Conservation (phyloP, 768 basidiomycete species). For the Trametes punicea region DNA sequence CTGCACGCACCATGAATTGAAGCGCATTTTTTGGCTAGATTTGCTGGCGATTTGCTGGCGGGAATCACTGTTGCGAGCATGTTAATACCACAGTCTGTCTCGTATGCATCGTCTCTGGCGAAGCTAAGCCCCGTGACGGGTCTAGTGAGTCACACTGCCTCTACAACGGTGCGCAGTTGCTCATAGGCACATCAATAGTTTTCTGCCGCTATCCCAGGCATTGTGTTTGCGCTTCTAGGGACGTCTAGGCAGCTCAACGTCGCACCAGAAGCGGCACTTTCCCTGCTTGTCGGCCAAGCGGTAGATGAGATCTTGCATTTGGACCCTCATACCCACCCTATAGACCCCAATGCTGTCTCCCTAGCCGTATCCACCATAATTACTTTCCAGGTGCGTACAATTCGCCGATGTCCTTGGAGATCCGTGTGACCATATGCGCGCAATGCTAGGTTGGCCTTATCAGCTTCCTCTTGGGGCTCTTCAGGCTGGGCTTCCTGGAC, state of each 20-base stretch:
- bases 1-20: not conserved
- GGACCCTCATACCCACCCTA: slow-evolving; percentile 29
- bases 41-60: slow-evolving; percentile 73
- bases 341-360: slow-evolving; percentile 50
- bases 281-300: slow-evolving; percentile 84
- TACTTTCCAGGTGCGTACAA: slow-evolving; percentile 67
- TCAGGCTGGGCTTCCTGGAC: slow-evolving; percentile 89
- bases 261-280: slow-evolving; percentile 86
- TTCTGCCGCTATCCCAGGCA: slow-evolving; percentile 80
- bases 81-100: slow-evolving; percentile 85
- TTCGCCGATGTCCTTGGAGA: not conserved
- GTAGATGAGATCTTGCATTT: slow-evolving; percentile 59
- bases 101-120: slow-evolving; percentile 87
- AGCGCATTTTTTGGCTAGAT: slow-evolving; percentile 30
- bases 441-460: slow-evolving; percentile 69
- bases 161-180: not conserved
- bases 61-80: slow-evolving; percentile 84
- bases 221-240: slow-evolving; percentile 89
- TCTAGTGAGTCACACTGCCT: slow-evolving; percentile 48
- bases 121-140: slow-evolving; percentile 83
- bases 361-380: slow-evolving; percentile 76
- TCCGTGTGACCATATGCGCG: not conserved
- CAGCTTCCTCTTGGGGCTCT: slow-evolving; percentile 80
- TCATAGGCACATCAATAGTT: slow-evolving; percentile 45
- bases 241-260: slow-evolving; percentile 80